Conservation (phyloP, 805 yeast species). For the Scheffersomyces amazonensis region DNA sequence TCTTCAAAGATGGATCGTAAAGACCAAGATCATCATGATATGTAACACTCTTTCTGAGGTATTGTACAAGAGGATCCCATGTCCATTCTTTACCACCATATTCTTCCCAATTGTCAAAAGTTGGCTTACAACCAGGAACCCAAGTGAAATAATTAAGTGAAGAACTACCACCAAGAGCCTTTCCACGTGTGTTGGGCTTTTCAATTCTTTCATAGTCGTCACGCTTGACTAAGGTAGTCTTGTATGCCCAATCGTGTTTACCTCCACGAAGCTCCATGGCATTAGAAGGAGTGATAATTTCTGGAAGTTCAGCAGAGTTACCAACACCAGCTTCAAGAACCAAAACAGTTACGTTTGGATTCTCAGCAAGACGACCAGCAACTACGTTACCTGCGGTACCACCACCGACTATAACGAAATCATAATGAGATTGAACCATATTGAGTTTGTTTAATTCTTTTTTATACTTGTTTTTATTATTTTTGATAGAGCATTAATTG, state of each 20-base stretch:
- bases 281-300: slow-evolving; percentile 18
- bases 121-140: slow-evolving; percentile 21
- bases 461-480: not conserved
- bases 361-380: slow-evolving; percentile 26
- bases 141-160: slow-evolving; percentile 26
- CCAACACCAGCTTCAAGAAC: slow-evolving; percentile 27
- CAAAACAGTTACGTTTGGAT: slow-evolving; percentile 20
- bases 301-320: slow-evolving; percentile 15
- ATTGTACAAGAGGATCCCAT: slow-evolving; percentile 21
- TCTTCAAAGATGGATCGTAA: slow-evolving; percentile 13
- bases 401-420: slow-evolving; percentile 12
- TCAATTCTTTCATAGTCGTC: slow-evolving; percentile 23
- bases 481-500: no score
- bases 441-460: not conserved
- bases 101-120: slow-evolving; percentile 15
- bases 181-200: slow-evolving; percentile 27
- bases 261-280: slow-evolving; percentile 23
- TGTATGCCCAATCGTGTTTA: slow-evolving; percentile 27
- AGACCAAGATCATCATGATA: slow-evolving; percentile 17
- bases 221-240: slow-evolving; percentile 22
- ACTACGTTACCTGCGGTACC: slow-evolving; percentile 29
- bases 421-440: slow-evolving; percentile 10
- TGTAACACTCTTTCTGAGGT: slow-evolving; percentile 19
- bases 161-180: slow-evolving; percentile 28
- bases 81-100: slow-evolving; percentile 26